Percentiles rank a stretch among this genome's conserved stretches.
phyloP scores from a whole-genome alignment of 2,329 filamentous ascomycete genomes.

The Pseudofabraea citricarpa region DNA sequence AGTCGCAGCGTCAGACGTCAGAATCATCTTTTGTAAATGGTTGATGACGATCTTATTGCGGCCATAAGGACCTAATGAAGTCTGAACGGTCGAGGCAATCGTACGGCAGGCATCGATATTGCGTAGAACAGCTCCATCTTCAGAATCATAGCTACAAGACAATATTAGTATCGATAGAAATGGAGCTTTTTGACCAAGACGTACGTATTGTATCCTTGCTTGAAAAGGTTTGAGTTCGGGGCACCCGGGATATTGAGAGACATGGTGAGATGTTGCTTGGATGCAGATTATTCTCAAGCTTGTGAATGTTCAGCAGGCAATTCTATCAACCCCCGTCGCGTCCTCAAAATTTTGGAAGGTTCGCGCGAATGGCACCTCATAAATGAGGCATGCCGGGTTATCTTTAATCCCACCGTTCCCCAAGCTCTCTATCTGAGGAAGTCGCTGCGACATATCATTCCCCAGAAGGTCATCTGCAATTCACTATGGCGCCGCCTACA shows the following conservation, averaged over 20 bases:
- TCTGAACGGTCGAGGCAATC: slow-evolving; percentile 94
- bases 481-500: not conserved
- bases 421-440: not conserved
- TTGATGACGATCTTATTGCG: slow-evolving; percentile 99
- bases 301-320: not conserved
- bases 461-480: not conserved
- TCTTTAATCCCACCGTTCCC: slow-evolving; percentile 5
- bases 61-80: slow-evolving; percentile 92
- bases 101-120: slow-evolving; percentile 98
- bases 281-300: not conserved
- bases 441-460: not conserved
- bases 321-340: not conserved
- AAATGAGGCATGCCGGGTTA: slow-evolving; percentile 4
- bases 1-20: slow-evolving; percentile 95
- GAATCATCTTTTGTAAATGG: slow-evolving; percentile 98
- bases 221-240: slow-evolving; percentile 91
- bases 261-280: slow-evolving; percentile 47
- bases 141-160: slow-evolving; percentile 79
- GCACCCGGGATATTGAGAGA: slow-evolving; percentile 94
- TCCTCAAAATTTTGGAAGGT: slow-evolving; percentile 10
- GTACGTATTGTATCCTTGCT: slow-evolving; percentile 85
- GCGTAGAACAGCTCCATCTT: slow-evolving; percentile 96
- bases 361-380: slow-evolving; percentile 9
- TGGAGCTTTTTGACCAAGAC: slow-evolving; percentile 24
- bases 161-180: slow-evolving; percentile 26